Evolutionary conservation across 2,329 filamentous ascomycete species (phyloP), one percentile per base, ranked within the genome.

Genomic region (Scedosporium apiospermum): DNA sequence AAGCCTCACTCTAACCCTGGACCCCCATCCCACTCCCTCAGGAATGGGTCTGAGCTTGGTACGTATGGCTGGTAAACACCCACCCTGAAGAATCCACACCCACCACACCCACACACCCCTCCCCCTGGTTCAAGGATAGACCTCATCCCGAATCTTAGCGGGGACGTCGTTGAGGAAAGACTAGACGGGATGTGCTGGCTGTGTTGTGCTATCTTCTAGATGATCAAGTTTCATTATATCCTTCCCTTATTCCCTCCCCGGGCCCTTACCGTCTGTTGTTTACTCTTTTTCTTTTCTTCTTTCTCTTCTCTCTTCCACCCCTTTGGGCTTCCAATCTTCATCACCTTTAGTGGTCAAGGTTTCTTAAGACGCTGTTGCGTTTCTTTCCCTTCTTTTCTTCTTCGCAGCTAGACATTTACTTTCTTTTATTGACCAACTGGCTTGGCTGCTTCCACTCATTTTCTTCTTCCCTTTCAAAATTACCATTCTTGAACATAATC

Each of bases 381-480:
- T 60, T 18, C 27, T 57, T 60, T 41, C 41, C 57, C 62, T 64
- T 61, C 44, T 63, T 64, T 63, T 60, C 58, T 60, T 46, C 63
- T 59, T 42, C 26, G 51, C 63, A 64, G 63, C 63, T 64, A 59
- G 63, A 49, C 70, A 72, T 72, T 72, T 75, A 72, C 71, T 69
- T 72, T 75, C 71, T 71, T 76, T 76, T 70, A 75, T 72, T 70
- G 71, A 69, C 78, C 79, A 81, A 82, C 80, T 81, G 79, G 79
- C 76, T 82, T 82, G 80, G 81, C 79, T 82, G 77, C 78, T 78
- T 77, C 78, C 80, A 72, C 74, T 82, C 78, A 74, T 83, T 82
- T 79, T 65, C 63, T 62, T 34, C 58, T 46, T 46, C 21, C 42
- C 27, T 42, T 63, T n/a, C 57, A 59, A 3, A 58, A 46, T n/a